Base-by-base conservation (phyloP, 768 basidiomycete genomes). In the Hydnum rufescens region DNA sequence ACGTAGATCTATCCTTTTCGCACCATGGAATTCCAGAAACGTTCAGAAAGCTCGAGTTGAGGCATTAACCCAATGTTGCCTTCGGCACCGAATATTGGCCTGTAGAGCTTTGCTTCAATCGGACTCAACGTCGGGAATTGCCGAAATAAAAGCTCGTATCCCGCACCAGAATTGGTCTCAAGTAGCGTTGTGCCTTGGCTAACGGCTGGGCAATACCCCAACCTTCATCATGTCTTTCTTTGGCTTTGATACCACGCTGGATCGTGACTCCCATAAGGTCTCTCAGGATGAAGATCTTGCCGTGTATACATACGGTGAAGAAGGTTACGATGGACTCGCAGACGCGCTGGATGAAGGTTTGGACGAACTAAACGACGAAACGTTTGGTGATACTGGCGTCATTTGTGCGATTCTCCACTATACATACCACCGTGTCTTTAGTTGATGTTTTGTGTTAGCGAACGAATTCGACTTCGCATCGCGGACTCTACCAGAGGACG, bases 321-420 rank as follows among this genome's bases (percentile, higher is more conserved):
- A 85, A 36, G 78, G 77, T 58, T 89, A 90, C 62, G 86, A 93
- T 64, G 87, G 84, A 36, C 76, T 93, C 26, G 89, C 82, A 51
- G 82, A 87, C 65, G 77, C 77, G 49, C 73, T 96, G 51, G 77
- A 81, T 59, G 93, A 97, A 66, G 82, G 80, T 39, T 79, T 78
- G 53, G 90, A 96, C 70, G 90, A 92, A 58, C 64, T 92, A 59
- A 97, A 99, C 66, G 88, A 93, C 65, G 89, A 93, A 70, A 99
- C 95, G 2, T 99, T 99, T 67, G 95, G 92, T 29, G 74, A 67
- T 36, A 57, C 68, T 49, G 78, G 72, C 31, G 66, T 62, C 57
- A 75, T 93, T 54, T 87, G 90, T 90, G 63, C 71, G 13, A 1
- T 22, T 13, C 22, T 1, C 36, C 13, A 13, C 1, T 39, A 39